Conservation (phyloP, 1,139 yeast genomes). For the Geotrichum histeridarum region DNA sequence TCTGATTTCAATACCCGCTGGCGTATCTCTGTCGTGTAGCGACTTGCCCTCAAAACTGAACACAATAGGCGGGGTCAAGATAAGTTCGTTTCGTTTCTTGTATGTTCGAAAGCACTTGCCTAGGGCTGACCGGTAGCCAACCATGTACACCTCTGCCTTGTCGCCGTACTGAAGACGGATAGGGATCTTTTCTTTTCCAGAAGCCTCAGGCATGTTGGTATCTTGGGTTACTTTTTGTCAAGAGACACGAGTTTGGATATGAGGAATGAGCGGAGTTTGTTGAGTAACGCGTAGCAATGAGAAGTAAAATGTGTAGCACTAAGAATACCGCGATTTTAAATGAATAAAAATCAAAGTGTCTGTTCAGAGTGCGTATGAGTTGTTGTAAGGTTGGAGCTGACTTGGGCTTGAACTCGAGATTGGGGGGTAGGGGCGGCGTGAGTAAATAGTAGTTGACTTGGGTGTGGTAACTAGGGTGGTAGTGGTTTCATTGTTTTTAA, state of each 20-base stretch:
- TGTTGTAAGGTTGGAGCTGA: neutral
- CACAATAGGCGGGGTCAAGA: conserved; percentile 8
- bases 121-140: conserved; percentile 4
- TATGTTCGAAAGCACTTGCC: conserved; percentile 17
- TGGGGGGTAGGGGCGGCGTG: neutral
- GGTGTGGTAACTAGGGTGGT: neutral
- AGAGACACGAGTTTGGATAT: neutral
- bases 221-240: neutral
- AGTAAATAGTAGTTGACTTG: neutral
- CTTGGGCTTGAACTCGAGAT: neutral
- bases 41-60: conserved; percentile 13
- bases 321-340: neutral
- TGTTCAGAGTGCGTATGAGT: neutral
- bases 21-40: conserved; percentile 15
- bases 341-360: neutral
- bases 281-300: neutral
- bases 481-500: neutral
- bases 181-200: conserved; percentile 7
- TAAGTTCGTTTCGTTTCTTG: conserved; percentile 10
- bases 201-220: neutral
- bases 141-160: conserved; percentile 15
- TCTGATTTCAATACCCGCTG: conserved; percentile 5
- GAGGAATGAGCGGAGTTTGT: neutral
- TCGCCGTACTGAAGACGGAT: conserved; percentile 14
- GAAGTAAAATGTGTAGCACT: neutral